phyloP scores from a whole-genome alignment of 129 eudicot genomes.

The Kitagawia praeruptora region DNA sequence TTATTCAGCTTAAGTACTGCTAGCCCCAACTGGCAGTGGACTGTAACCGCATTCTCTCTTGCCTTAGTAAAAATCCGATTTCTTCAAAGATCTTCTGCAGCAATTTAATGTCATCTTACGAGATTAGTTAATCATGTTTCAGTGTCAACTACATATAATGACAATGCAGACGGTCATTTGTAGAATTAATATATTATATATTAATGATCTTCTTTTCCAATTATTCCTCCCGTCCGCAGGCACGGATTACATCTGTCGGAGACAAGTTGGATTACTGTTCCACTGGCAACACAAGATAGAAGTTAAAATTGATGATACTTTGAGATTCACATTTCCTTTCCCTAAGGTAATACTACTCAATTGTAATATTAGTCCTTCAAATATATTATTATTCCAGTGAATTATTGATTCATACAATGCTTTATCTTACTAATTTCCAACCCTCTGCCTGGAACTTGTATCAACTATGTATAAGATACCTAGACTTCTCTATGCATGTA shows the following conservation, averaged over 20 bases:
- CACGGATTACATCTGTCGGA: constrained; percentile 87
- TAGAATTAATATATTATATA: background rate
- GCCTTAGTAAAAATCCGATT: background rate
- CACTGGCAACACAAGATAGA: constrained; percentile 30
- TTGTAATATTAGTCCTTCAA: no score
- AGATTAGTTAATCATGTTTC: background rate
- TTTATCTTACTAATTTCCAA: no score
- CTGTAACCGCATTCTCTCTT: background rate
- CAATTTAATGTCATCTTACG: background rate
- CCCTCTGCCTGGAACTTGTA: no score
- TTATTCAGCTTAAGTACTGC: background rate
- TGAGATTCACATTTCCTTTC: no score
- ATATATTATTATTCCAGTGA: no score
- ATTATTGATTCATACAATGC: no score
- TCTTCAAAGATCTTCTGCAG: background rate
- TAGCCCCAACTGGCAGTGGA: background rate
- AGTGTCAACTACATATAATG: background rate
- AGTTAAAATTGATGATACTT: no score
- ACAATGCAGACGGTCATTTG: background rate
- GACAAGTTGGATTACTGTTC: constrained; percentile 48
- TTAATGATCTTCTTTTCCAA: background rate
- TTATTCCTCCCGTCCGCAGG: constrained; percentile 31
- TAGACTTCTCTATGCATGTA: no score
- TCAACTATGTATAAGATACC: no score
- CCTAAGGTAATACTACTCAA: no score